phyloP scores from a whole-genome alignment of 176 grass and related monocot species.

The Phragmites australis region DNA sequence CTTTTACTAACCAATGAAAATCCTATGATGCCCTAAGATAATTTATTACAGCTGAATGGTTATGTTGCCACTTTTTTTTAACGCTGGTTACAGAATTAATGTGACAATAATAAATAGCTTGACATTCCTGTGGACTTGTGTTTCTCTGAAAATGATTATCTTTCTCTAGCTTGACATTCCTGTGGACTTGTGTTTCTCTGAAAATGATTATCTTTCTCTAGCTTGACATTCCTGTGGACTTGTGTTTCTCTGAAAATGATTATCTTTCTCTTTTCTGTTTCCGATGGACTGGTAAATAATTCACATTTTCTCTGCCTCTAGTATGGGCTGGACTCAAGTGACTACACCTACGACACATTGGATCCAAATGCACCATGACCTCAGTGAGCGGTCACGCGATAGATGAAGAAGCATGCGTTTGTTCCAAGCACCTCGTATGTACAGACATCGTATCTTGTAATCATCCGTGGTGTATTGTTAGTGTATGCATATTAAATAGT shows the following conservation, averaged over 20 bases:
- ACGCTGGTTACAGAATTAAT: neutral
- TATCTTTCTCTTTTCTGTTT: neutral
- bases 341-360: slow-evolving; percentile 35
- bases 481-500: neutral
- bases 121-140: no score
- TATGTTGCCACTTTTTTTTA: neutral
- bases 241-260: neutral
- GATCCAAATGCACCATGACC: slow-evolving; percentile 26
- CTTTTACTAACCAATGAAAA: neutral
- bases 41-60: neutral
- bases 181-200: no score
- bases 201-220: no score
- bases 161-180: no score
- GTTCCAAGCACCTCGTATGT: slow-evolving; percentile 8
- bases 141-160: no score
- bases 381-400: slow-evolving; percentile 12
- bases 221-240: neutral
- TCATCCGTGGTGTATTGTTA: neutral
- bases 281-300: neutral
- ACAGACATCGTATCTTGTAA: neutral
- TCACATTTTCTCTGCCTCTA: neutral
- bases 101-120: neutral
- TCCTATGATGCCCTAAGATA: neutral
- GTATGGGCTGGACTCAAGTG: slow-evolving; percentile 48
- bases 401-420: slow-evolving; percentile 2